Base-by-base conservation (phyloP, 2,329 filamentous ascomycete species). In the Penicillium hesseltinei region DNA sequence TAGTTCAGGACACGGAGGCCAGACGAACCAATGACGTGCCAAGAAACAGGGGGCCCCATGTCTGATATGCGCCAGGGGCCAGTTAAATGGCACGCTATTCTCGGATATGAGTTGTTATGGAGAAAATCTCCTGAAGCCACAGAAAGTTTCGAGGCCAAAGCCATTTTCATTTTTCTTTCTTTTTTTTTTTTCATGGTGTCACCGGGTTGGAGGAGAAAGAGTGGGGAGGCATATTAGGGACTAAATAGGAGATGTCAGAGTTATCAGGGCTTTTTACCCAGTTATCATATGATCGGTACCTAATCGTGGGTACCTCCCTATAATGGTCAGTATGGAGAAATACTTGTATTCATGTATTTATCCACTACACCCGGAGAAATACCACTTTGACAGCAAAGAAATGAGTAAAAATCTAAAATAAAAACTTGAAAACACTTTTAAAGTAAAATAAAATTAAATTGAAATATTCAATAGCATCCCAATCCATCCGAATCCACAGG, bases 271-370 rank as follows among this genome's bases (percentile, higher is more conserved):
- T 38, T 17, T 29, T 13, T 33, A 15, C 8, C 31, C 15, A 29
- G 27, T 10, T 17, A 25, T 50, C 47, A 31, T 40, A 38, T 21
- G 23, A n/a, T 29, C 23, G 19, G 38, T 54, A 54, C 54, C 36
- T 57, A 40, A 36, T 39, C 6, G 10, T 46, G 44, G 45, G 57
- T 56, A 59, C 13, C 23, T 39, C n/a, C 13, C 36, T 21, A 36
- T 31, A 42, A n/a, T 11, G 5, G 42, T 17, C 13, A 19, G 9
- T 43, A 54, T 31, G 33, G 9, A 36, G 36, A 35, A 9, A 31
- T 39, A 53, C 51, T 23, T 39, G 19, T 0, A 3, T 1, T 13
- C 1, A 47, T 31, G 51, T 48, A 53, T 19, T 42, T 42, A 15
- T 4, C 23, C 5, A n/a, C 8, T 31, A 2, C n/a, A 2, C 11